Conservation (phyloP, 2,329 filamentous ascomycete genomes). For the Fusarium tjaetaba region DNA sequence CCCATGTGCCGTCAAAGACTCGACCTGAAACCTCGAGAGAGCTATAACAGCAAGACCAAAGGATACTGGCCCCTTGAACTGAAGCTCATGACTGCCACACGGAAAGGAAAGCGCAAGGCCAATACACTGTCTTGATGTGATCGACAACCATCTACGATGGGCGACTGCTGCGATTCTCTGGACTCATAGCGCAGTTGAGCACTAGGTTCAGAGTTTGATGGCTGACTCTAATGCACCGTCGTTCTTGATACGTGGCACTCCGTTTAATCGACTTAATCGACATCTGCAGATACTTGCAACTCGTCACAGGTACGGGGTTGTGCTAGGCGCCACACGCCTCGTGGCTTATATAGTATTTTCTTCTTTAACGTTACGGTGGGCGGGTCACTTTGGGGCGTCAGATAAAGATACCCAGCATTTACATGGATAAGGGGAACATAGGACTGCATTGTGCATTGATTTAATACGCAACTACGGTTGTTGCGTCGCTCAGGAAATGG, state of each 20-base stretch:
- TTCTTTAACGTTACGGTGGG: conserved; percentile 10
- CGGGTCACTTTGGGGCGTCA: conserved; percentile 25
- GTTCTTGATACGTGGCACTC: conserved; percentile 1
- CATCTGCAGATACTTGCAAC: not conserved
- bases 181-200: not conserved
- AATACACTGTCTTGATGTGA: conserved; percentile 41
- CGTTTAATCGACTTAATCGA: not conserved
- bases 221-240: not conserved
- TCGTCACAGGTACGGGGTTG: not conserved
- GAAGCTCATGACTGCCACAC: conserved; percentile 68
- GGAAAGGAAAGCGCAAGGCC: conserved; percentile 58
- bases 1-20: conserved; percentile 72
- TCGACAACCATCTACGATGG: not conserved
- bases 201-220: not conserved
- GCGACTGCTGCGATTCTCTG: not conserved
- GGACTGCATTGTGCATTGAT: conserved; percentile 32
- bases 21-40: conserved; percentile 56
- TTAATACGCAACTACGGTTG: conserved; percentile 20
- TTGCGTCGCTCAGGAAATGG: conserved; percentile 24
- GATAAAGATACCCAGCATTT: conserved; percentile 43
- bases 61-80: conserved; percentile 69
- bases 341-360: conserved; percentile 14
- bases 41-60: conserved; percentile 58
- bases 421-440: conserved; percentile 38
- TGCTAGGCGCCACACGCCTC: not conserved